These are phyloP conservation scores for Hymenoscyphus scutula DNA, from an alignment of 2,329 filamentous ascomycete genomes.

Conservation along the genomic window DNA sequence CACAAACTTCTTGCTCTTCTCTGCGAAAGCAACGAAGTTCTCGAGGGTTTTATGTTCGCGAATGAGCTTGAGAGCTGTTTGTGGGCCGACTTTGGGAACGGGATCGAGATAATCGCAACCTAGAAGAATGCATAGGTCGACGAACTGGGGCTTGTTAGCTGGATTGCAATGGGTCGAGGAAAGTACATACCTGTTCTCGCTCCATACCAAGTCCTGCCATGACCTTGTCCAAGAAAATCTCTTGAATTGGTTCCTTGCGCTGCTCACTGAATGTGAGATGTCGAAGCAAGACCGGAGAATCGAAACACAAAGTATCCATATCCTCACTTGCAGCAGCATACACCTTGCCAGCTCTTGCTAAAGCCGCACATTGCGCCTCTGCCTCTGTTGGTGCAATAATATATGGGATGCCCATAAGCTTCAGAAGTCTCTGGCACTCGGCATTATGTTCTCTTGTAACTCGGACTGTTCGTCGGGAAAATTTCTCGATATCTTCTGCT, in stretches of 20 bases:
- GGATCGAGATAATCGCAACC: slow-evolving; percentile 98
- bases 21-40: slow-evolving; percentile 76
- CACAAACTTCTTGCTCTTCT: slow-evolving; percentile 75
- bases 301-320: slow-evolving; percentile 98
- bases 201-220: slow-evolving; percentile 88
- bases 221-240: slow-evolving; percentile 85
- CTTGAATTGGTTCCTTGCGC: slow-evolving; percentile 94
- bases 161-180: not conserved
- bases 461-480: slow-evolving; percentile 85
- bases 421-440: slow-evolving; percentile 86
- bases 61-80: slow-evolving; percentile 89
- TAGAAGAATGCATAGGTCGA: slow-evolving; percentile 95
- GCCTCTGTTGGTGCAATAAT: slow-evolving; percentile 96
- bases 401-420: slow-evolving; percentile 94
- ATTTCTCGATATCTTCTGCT: slow-evolving; percentile 96
- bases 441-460: slow-evolving; percentile 97
- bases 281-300: slow-evolving; percentile 83
- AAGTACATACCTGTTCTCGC: slow-evolving; percentile 64
- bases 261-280: slow-evolving; percentile 97
- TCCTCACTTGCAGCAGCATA: slow-evolving; percentile 96
- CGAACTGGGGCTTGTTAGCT: slow-evolving; percentile 60
- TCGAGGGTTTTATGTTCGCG: slow-evolving; percentile 88
- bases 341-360: slow-evolving; percentile 89
- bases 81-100: slow-evolving; percentile 89
- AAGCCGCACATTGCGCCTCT: slow-evolving; percentile 89